Evolutionary conservation across 768 basidiomycete genomes (phyloP), one percentile per base, ranked within the genome.

Genomic region (Pulveroboletus sp.): DNA sequence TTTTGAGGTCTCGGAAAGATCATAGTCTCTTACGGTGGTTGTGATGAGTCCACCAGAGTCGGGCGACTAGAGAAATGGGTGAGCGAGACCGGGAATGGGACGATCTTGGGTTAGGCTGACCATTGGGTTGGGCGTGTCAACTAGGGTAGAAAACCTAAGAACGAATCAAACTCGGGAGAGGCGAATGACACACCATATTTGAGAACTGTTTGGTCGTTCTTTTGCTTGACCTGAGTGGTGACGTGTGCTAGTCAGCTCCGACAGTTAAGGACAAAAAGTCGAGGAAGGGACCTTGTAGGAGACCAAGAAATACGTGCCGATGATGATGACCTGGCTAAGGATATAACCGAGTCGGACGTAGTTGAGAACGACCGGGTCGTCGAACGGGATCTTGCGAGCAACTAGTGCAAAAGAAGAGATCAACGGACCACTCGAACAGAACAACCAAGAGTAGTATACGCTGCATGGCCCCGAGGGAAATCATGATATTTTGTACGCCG

Each of bases 381-480:
- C 90, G 57, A 96, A 92, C 27, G 91, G 86, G 56, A 98, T 83
- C 70, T 83, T 88, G 57, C 89, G 83, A 58, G 93, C 93, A 67
- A 97, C 91, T 94, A 56, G 44, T 38, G 30, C 49, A 43, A 56
- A 36, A 50, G 45, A 21, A 36, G 11, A 18, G n/a, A 5, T 48
- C 11, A 56, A 17, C 11, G 9, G 11, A 26, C 4, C 14, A 31
- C 9, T 14, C 30, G 14, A 4, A 15, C 2, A 36, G 37, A 15
- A 24, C 2, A 8, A 32, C 15, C 14, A 8, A 21, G 5, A 27
- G 13, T 0, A 26, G 61, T 75, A 43, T 47, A 91, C 91, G 51
- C 66, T 96, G 94, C 94, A 96, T 94, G 55, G 85, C 91, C 44
- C 83, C 91, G 57, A 98, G 86, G 46, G 93, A 95, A 63, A 97